Percentiles rank a stretch among this genome's conserved stretches.
These are phyloP conservation scores for Cudoniella acicularis DNA, from an alignment of 495 filamentous ascomycete genomes.

Conservation along the genomic window DNA sequence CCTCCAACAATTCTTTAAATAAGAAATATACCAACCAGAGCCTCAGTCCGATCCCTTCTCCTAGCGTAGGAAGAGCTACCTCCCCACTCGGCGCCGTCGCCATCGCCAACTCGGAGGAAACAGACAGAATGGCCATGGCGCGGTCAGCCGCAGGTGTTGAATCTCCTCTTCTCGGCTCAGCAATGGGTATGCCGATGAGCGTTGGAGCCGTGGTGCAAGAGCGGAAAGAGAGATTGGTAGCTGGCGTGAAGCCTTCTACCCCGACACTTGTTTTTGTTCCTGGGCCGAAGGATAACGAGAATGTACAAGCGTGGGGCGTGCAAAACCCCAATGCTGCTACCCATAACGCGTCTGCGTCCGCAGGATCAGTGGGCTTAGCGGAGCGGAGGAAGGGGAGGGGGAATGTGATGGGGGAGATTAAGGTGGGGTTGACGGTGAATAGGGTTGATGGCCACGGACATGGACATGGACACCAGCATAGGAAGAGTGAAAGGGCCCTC, in stretches of 20 bases:
- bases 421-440: constrained; percentile 32
- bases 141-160: neutral
- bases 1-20: neutral
- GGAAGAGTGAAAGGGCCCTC: constrained; percentile 44
- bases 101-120: constrained; percentile 11
- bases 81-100: constrained; percentile 18
- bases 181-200: neutral
- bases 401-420: constrained; percentile 22
- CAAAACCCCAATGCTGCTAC: neutral
- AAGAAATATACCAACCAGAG: neutral
- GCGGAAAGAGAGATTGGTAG: constrained; percentile 14
- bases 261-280: constrained; percentile 24
- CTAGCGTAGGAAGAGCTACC: constrained; percentile 4
- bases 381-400: constrained; percentile 24
- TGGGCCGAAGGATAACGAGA: constrained; percentile 5
- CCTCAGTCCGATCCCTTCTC: neutral
- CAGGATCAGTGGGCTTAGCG: constrained; percentile 6
- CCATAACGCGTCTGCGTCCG: too few relatives aligned
- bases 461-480: constrained; percentile 17
- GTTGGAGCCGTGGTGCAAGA: neutral
- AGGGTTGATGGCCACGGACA: neutral
- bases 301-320: constrained; percentile 13
- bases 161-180: neutral
- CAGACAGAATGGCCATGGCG: neutral
- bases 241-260: constrained; percentile 18